These are phyloP conservation scores for Aspergillus fumigatus DNA, from an alignment of 2,329 filamentous ascomycete genomes.

Conservation along the genomic window DNA sequence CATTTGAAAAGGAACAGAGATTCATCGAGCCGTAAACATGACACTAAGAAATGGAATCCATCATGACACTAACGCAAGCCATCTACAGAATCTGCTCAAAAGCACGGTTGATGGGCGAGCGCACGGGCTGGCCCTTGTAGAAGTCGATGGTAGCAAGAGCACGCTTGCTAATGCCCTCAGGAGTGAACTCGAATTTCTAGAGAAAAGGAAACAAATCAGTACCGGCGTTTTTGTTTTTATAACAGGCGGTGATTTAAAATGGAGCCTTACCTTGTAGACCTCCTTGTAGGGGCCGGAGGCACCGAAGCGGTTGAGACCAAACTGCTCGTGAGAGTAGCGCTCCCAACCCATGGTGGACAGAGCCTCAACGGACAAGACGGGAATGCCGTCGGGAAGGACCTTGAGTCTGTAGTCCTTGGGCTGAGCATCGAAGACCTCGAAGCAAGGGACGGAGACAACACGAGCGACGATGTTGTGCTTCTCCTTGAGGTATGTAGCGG, in stretches of 20 bases:
- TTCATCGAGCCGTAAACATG: constrained; percentile 20
- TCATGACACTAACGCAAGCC: constrained; percentile 14
- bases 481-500: constrained; percentile 84
- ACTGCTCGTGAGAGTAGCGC: constrained; percentile 98
- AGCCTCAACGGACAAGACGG: constrained; percentile 88
- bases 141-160: constrained; percentile 88
- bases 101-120: constrained; percentile 93
- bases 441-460: constrained; percentile 93
- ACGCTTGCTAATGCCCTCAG: constrained; percentile 93
- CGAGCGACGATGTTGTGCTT: constrained; percentile 83
- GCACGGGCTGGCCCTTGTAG: constrained; percentile 93
- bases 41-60: constrained; percentile 9
- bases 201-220: constrained; percentile 6
- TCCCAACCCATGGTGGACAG: constrained; percentile 98
- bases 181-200: constrained; percentile 98
- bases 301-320: constrained; percentile 98
- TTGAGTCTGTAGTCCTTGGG: constrained; percentile 90
- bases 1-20: constrained; percentile 14
- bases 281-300: constrained; percentile 96
- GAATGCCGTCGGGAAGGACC: constrained; percentile 90
- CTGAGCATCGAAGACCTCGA: constrained; percentile 94
- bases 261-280: constrained; percentile 73
- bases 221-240: not conserved
- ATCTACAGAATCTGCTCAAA: constrained; percentile 93
- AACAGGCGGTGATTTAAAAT: not conserved